Evolutionary conservation across 2,329 filamentous ascomycete species (phyloP), one percentile per base, ranked within the genome.

Genomic region (Scytalidium sp.): DNA sequence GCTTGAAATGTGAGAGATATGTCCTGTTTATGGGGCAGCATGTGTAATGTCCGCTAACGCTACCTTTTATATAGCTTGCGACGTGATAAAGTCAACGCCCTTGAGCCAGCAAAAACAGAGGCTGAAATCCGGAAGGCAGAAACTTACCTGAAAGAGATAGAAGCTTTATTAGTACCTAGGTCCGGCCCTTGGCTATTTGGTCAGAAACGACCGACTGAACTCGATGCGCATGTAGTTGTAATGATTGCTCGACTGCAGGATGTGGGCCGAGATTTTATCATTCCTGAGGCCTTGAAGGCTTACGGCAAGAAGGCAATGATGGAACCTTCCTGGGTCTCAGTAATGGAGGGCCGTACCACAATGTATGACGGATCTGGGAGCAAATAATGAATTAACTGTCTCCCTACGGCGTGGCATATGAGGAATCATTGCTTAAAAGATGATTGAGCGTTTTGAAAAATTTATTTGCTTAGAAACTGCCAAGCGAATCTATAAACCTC

Each of bases 51-150:
- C 7, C 13, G 25, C 25, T 29, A 29, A 29, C 13, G 13, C 13
- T 29, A 29, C 25, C 7, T 29, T 29, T 13, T 29, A 8, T 13
- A 29, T 29, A 29, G 25, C 25, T 13, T 29, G 25, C 25, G 25
- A 29, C 25, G 25, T 8, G 25, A 29, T 29, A 29, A 29, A 29
- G 41, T 44, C 27, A 45, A 11, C 47, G 52, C 19, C 50, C 50
- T 8, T 50, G 52, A 46, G 15, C 22, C 13, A 52, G 52, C 43
- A 19, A 41, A 11, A 44, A 47, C n/a, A 47, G n/a, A 15, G 56
- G 25, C 25, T 13, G 25, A 29, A 29, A 29, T 29, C 25, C 7
- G 13, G 13, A 29, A 29, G 25, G 25, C 25, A 29, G 13, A 29
- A 13, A 13, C 7, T 13, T 29, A 29, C 25, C 13, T 29, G 25